Base-by-base conservation (phyloP, 345 rosid genomes). In the Garcia nutans region DNA sequence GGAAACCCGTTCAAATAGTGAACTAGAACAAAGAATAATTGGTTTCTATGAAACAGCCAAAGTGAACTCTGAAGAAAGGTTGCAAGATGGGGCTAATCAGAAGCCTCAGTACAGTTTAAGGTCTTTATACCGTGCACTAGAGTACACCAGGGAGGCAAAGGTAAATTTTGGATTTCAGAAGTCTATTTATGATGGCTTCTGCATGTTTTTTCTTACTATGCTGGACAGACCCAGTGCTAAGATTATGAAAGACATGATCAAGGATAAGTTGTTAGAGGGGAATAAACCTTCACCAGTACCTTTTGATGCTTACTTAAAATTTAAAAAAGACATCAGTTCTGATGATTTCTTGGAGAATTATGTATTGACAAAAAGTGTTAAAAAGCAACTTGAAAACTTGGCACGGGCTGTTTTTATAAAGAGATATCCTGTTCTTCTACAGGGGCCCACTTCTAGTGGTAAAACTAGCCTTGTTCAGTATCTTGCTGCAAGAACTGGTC, bases 81-180 rank as follows among this genome's bases (percentile, higher is more conserved):
- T 95, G 78, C 98, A 93, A 85, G 99, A 95, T 88, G 99, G 99
- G 66, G 99, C 98, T 65, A 95, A 93, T 87, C 99, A 95, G 88
- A 95, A 91, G 79, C 97, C 98, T 73, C 96, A 93, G 76, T 95
- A 88, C 78, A 95, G 99, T 87, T 86, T 95, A 82, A 89, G 99
- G 84, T 95, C 98, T 80, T 90, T 95, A 31, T 95, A 88, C 75
- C 93, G 98, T 65, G 92, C 99, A 37, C 82, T 95, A 54, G 99
- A 95, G 71, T 95, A 86, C 84, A 88, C 86, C 31, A 91, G 82
- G 73, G 84, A 86, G 86, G 96, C 96, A 65, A 85, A 88, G 71
- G 78, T 76, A 63, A 83, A 77, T 67, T 91, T 87, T 64, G 87
- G 87, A 60, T 86, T 95, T 77, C 86, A 82, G 65, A 88, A 88